Percentiles rank a stretch among this genome's conserved stretches.
These are phyloP conservation scores for Chaetomium sp. DNA, from an alignment of 2,329 filamentous ascomycete species.

Conservation along the genomic window DNA sequence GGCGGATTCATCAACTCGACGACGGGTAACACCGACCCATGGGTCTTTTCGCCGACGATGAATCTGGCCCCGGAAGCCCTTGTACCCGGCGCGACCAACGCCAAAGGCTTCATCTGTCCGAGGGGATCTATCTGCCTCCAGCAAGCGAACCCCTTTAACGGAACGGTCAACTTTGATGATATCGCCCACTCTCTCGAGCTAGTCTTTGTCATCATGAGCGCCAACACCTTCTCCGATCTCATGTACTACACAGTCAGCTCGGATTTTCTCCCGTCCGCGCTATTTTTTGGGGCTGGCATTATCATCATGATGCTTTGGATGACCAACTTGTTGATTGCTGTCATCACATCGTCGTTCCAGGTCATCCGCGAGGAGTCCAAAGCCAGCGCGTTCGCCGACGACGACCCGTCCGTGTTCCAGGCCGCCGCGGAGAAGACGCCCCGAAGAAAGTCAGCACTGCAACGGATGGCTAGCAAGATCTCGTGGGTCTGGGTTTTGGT, in stretches of 20 bases:
- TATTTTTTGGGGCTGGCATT: slow-evolving; percentile 69
- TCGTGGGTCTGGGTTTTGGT: slow-evolving; percentile 70
- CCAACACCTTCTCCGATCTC: slow-evolving; percentile 91
- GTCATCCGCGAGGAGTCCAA: slow-evolving; percentile 96
- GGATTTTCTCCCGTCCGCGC: slow-evolving; percentile 78
- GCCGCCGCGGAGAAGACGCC: slow-evolving; percentile 35
- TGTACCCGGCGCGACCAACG: slow-evolving; percentile 40
- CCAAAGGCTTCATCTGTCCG: slow-evolving; percentile 88
- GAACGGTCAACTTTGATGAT: slow-evolving; percentile 91
- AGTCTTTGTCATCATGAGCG: slow-evolving; percentile 97
- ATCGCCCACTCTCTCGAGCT: slow-evolving; percentile 86
- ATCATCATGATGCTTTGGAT: slow-evolving; percentile 95
- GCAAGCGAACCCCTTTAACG: slow-evolving; percentile 69
- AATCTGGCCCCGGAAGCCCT: slow-evolving; percentile 35
- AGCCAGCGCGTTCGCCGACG: slow-evolving; percentile 79
- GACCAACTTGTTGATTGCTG: slow-evolving; percentile 87
- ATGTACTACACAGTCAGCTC: slow-evolving; percentile 92
- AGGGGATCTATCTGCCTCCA: slow-evolving; percentile 76
- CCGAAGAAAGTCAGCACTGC: slow-evolving; percentile 46
- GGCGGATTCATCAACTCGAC: slow-evolving; percentile 67
- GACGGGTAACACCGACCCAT: slow-evolving; percentile 56
- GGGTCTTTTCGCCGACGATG: slow-evolving; percentile 46
- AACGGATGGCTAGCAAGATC: slow-evolving; percentile 68
- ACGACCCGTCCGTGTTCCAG: slow-evolving; percentile 36
- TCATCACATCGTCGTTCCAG: slow-evolving; percentile 97